Base-by-base conservation (phyloP, 1,139 yeast genomes). In the Saccharomyces hybrid region DNA sequence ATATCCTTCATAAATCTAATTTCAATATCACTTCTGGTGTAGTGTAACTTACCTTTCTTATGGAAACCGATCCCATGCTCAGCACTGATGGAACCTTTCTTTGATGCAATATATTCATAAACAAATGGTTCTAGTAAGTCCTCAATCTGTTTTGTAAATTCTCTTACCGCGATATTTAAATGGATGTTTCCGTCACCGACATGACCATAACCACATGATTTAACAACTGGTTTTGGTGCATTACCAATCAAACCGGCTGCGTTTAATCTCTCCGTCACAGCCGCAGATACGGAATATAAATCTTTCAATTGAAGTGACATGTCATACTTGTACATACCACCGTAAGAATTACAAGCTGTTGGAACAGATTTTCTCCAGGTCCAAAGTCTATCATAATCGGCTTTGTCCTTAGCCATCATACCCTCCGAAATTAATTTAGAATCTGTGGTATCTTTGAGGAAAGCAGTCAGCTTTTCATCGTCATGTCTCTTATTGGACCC, bases 41-140 rank as follows among this genome's bases (percentile, higher is more conserved):
- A 90, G 13, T 85, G 85, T 62, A 90, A 78, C 69, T 86, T 89
- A 66, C 86, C 85, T 65, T 84, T 87, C 83, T 90, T 90, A 67
- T 90, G 96, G 80, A 90, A 86, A 1, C 97, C 97, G 57, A 90
- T 78, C 3, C 97, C 97, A 70, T 90, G 97, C 71, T 90, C 97
- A 42, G 97, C 97, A 53, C 95, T 85, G 56, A 90, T 85, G 1
- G 97, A 88, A 41, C 97, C 97, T 50, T 81, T 73, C 61, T 78
- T 78, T 60, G 84, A 79, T 57, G 80, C 78, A 58, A 90, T 86
- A 87, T 95, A 89, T 73, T 90, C 95, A 65, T 88, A 90, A 30
- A 90, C 93, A 72, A 84, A 90, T 34, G 97, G 97, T 72, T 90
- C 97, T 59, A 90, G 77, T 1, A 78, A 80, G 54, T 78, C 73